A percentile compares a stretch with the other conserved stretches of the same genome.
Evolutionary conservation across 345 rosid species (phyloP).

Genomic region (Rhizophora mangle): DNA sequence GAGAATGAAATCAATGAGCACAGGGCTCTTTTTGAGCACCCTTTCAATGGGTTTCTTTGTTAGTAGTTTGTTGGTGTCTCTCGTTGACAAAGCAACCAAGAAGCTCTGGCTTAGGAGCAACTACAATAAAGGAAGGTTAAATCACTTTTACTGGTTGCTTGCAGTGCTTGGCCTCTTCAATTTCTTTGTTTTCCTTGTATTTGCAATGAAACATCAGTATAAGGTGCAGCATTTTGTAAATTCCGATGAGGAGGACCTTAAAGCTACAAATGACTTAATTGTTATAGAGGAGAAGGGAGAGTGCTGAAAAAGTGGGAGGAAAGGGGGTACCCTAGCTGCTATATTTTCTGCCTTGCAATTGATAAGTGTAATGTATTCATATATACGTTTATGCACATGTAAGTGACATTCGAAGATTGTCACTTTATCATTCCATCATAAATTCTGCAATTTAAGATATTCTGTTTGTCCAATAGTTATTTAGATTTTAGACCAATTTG

Average conservation of each 20-base stretch:
- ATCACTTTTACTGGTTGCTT: constrained; percentile 77
- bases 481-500: not conserved
- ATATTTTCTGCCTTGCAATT: not conserved
- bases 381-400: not conserved
- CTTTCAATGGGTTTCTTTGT: constrained; percentile 88
- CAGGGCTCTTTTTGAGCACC: constrained; percentile 75
- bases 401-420: not conserved
- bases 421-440: not conserved
- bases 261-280: constrained; percentile 16
- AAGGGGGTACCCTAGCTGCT: constrained; percentile 14
- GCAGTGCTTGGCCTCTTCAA: constrained; percentile 63
- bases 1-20: constrained; percentile 95
- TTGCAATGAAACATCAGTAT: constrained; percentile 66
- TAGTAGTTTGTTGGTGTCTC: constrained; percentile 70
- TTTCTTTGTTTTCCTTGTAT: constrained; percentile 48
- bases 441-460: not conserved
- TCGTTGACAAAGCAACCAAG: constrained; percentile 56
- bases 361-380: not conserved
- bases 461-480: not conserved
- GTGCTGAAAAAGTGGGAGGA: not conserved
- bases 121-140: constrained; percentile 52
- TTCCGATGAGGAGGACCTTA: constrained; percentile 28
- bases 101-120: constrained; percentile 67
- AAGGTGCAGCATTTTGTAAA: constrained; percentile 38
- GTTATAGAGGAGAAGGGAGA: constrained; percentile 24